Base-by-base conservation (phyloP, 805 yeast genomes). In the Wickerhamiella qilinensis region DNA sequence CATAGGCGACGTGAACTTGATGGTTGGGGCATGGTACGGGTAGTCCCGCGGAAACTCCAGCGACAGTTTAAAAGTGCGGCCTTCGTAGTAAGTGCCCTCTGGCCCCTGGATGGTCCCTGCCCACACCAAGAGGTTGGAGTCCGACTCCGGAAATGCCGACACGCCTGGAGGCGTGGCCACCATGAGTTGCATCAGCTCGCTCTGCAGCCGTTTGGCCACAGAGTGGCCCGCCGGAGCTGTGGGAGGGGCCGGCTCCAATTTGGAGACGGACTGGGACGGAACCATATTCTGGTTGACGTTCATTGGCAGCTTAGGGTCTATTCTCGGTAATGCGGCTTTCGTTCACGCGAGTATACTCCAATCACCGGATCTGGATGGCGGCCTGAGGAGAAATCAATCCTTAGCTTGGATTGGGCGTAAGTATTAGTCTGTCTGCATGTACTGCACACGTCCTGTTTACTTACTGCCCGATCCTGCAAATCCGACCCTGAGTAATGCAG, bases 31-130 rank as follows among this genome's bases (percentile, higher is more conserved):
- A 3, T 61, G 53, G 50, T 66, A 71, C 1, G 81, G 81, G 51
- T 74, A 75, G 48, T 66, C 64, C 30, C 58, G 56, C 9, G 77
- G 74, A 50, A 74, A 74, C 33, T 54, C 55, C 45, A 74, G 54
- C 24, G 65, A 52, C 35, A 75, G 60, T 40, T 69, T 68, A 58
- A 66, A 75, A 38, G 59, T 65, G 40, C 69, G 60, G 38, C 67
- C 67, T 41, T 66, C 74, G 54, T 71, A 75, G 37, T 69, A 70
- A 2, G 81, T 73, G 9, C 60, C 77, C 16, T 49, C 48, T 3
- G 77, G 77, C 1, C 81, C 81, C 27, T 65, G 68, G 33, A 74
- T 63, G 20, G 71, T 63, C 21, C 75, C 79, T 1, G 67, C 65
- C 80, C 80, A 73, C 36, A 57, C 56, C 33, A 69, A 62, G 38